These are phyloP conservation scores for Dalbergia cultrata DNA, from an alignment of 306 rosid genomes.

Conservation along the genomic window DNA sequence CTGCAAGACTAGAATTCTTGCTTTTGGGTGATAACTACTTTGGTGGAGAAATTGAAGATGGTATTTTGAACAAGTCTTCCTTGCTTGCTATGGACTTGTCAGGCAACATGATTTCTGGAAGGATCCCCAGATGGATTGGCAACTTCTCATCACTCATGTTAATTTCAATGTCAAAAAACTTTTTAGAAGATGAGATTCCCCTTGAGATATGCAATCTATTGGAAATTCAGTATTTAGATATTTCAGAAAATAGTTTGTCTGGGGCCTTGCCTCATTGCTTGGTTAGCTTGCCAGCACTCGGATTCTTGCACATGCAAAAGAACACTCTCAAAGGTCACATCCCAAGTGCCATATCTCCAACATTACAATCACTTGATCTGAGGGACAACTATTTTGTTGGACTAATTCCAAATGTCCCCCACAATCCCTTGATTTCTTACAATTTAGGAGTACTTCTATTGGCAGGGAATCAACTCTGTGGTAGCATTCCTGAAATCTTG, in stretches of 20 bases:
- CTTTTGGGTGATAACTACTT: neutral
- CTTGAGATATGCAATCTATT: neutral
- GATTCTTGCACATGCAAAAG: neutral
- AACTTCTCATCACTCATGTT: neutral
- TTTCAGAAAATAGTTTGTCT: neutral
- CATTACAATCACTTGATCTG: neutral
- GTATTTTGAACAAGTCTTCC: neutral
- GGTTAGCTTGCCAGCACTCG: neutral
- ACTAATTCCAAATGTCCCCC: neutral
- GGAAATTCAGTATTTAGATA: too few species aligned
- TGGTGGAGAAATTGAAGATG: neutral
- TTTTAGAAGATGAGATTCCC: neutral
- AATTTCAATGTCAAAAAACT: neutral
- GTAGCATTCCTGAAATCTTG: neutral
- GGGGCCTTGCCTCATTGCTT: neutral
- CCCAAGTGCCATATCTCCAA: neutral
- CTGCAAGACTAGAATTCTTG: neutral
- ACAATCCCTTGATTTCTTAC: too few species aligned
- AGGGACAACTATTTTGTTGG: constrained; percentile 18
- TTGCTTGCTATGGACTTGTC: neutral
- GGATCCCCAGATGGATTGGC: neutral
- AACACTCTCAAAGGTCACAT: neutral
- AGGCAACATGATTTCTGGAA: neutral
- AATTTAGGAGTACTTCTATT: neutral
- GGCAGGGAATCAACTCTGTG: constrained; percentile 7